Evolutionary conservation across 1,284 basidiomycete species (phyloP), one percentile per base, ranked within the genome.

Genomic region (Leccinum ponderosum): DNA sequence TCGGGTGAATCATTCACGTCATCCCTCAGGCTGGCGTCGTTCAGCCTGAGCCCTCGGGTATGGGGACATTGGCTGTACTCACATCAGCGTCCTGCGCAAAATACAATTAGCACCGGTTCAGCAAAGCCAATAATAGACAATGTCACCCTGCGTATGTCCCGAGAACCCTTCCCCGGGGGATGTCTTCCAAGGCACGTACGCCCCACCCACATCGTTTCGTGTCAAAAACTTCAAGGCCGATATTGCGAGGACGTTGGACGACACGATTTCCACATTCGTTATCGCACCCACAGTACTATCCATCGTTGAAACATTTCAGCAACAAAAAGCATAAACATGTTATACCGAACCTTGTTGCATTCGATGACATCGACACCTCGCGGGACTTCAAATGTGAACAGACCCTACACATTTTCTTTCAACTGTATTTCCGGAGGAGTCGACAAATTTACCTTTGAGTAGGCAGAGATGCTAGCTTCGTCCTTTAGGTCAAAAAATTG

Each of bases 141-240:
- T 75, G 53, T 68, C 67, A 87, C 87, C 87, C 87, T 54, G 87
- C 81, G 66, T 86, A 89, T 15, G 84, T 76, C 2, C 87, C 87
- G 25, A 89, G 61, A 4, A 89, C 82, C 61, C 83, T 86, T 14
- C 87, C 87, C 52, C 61, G 73, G 20, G 70, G 69, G 2, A 89
- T 65, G 35, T 74, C 65, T 0, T 70, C 63, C 57, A 66, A 51
- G n/a, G 65, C 62, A 27, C 83, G 76, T 12, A 80, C 85, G 3
- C 85, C 85, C 85, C 84, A 87, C 4, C 85, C 85, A 54, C 77
- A 76, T 9, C 72, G 66, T 6, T 52, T n/a, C 0, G 85, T 87
- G 63, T 85, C 84, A 76, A 87, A 87, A 20, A 87, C 72, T 61
- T 86, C 81, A 8, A 87, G 75, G 3, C 79, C 73, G 17, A 83